Evolutionary conservation across 768 basidiomycete genomes (phyloP).

Genomic region (Favolaschia claudopus): DNA sequence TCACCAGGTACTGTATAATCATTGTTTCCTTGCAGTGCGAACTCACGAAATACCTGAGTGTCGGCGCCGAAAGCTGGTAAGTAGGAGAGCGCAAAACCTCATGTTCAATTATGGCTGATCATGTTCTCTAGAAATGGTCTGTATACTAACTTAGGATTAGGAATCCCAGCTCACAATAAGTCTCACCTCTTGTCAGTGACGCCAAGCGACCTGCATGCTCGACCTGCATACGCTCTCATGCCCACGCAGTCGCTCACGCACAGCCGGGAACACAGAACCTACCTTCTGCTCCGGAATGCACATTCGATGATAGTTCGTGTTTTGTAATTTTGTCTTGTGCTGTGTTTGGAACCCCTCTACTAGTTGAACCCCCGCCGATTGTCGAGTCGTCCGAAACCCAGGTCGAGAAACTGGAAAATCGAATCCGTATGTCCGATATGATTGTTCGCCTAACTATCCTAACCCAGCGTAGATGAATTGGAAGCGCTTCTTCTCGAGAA

Average conservation of each 20-base stretch:
- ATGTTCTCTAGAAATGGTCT: slow-evolving; percentile 66
- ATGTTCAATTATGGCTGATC: slow-evolving; percentile 15
- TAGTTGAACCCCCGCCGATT: slow-evolving; percentile 1
- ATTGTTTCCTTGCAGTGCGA: background rate
- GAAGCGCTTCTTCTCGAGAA: slow-evolving; percentile 72
- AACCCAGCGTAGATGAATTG: slow-evolving; percentile 60
- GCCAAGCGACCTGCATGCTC: slow-evolving; percentile 75
- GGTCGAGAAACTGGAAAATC: slow-evolving; percentile 69
- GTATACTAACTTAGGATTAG: background rate
- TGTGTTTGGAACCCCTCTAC: background rate
- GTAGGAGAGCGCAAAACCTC: slow-evolving; percentile 2
- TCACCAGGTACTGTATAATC: slow-evolving; percentile 52
- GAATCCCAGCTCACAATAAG: too few relatives aligned
- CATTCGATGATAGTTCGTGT: slow-evolving; percentile 74
- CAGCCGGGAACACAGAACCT: slow-evolving; percentile 57
- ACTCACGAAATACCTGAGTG: slow-evolving; percentile 53
- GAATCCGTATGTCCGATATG: slow-evolving; percentile 61
- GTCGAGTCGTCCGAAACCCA: slow-evolving; percentile 64
- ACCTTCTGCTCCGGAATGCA: slow-evolving; percentile 70
- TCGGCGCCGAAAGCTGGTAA: slow-evolving; percentile 74
- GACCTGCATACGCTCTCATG: slow-evolving; percentile 78
- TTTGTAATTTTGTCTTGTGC: background rate
- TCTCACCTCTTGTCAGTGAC: slow-evolving; percentile 55
- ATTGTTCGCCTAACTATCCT: background rate
- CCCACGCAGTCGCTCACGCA: slow-evolving; percentile 70